phyloP scores from a whole-genome alignment of 768 basidiomycete species.

The Agaricus blazei region DNA sequence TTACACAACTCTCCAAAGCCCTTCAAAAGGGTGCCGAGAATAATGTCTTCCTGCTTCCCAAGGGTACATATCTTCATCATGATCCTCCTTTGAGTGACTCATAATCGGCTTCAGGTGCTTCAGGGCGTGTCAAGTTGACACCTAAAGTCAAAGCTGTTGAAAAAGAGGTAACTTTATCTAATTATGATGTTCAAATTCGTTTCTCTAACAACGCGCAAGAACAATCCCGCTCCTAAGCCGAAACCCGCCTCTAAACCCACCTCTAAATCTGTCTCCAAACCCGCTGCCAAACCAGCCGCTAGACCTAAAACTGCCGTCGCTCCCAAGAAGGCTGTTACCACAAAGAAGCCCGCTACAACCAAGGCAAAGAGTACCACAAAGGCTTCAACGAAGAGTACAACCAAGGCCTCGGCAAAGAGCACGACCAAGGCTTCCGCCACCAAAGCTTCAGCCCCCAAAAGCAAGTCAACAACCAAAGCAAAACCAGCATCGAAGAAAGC shows the following conservation, averaged over 20 bases:
- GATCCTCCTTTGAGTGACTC: conserved; percentile 1
- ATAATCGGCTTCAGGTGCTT: conserved; percentile 39
- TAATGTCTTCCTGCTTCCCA: conserved; percentile 80
- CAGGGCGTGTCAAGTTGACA: conserved; percentile 73
- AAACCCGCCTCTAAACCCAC: conserved; percentile 18
- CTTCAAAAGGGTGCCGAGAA: conserved; percentile 80
- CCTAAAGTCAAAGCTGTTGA: conserved; percentile 39
- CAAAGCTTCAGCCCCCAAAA: conserved; percentile 20
- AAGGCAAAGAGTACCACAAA: conserved; percentile 2
- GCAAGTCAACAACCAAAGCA: conserved; percentile 25
- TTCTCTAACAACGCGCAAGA: conserved; percentile 17
- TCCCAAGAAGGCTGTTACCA: conserved; percentile 22
- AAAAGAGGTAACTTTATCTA: conserved; percentile 32
- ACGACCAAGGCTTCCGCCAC: conserved; percentile 19
- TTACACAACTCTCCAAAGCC: conserved; percentile 73
- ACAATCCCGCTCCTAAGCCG: conserved; percentile 35
- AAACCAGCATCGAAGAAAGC: conserved; percentile 30
- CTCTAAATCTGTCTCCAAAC: conserved; percentile 17
- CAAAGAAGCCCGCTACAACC: conserved; percentile 8
- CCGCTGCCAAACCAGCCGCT: conserved; percentile 15
- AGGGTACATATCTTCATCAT: conserved; percentile 46
- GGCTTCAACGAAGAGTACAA: neutral
- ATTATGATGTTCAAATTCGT: conserved; percentile 11
- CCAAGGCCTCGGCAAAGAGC: conserved; percentile 6
- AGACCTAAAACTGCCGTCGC: conserved; percentile 13